Evolutionary conservation across 441 rosid species (phyloP).

Genomic region (Biscutella laevigata): DNA sequence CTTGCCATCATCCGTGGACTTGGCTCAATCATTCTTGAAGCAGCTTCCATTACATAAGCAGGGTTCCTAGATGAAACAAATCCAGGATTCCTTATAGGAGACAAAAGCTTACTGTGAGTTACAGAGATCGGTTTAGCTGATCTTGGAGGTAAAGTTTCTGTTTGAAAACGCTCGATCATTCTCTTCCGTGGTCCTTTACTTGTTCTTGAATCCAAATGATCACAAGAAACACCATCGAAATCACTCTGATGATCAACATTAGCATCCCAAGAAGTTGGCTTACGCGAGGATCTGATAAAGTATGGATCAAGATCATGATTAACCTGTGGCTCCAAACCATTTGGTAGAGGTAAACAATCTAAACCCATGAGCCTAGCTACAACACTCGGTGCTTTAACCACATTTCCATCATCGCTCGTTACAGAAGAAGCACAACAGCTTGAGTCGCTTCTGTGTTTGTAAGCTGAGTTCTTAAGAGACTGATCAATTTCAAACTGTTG

Average conservation of each 20-base stretch:
- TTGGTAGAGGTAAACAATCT: slow-evolving; percentile 63
- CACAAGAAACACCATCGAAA: slow-evolving; percentile 41
- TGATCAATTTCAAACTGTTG: slow-evolving; percentile 71
- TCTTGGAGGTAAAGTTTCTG: slow-evolving; percentile 84
- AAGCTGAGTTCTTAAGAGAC: slow-evolving; percentile 35
- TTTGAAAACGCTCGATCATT: slow-evolving; percentile 77
- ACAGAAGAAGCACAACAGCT: slow-evolving; percentile 91
- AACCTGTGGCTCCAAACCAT: slow-evolving; percentile 39
- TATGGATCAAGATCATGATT: slow-evolving; percentile 47
- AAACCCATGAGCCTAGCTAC: slow-evolving; percentile 98
- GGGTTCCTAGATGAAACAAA: slow-evolving; percentile 72
- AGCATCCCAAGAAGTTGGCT: slow-evolving; percentile 33
- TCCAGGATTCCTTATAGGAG: slow-evolving; percentile 92
- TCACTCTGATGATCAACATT: slow-evolving; percentile 42
- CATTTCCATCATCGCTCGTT: slow-evolving; percentile 78
- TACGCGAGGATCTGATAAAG: slow-evolving; percentile 44
- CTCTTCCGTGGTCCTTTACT: slow-evolving; percentile 32
- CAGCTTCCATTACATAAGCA: slow-evolving; percentile 95
- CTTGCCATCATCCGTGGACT: slow-evolving; percentile 36
- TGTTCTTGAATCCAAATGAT: slow-evolving; percentile 37
- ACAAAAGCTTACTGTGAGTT: slow-evolving; percentile 79
- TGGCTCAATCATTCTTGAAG: slow-evolving; percentile 71
- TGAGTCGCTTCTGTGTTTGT: slow-evolving; percentile 52
- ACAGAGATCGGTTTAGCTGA: slow-evolving; percentile 91
- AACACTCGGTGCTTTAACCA: slow-evolving; percentile 70